Conservation (phyloP, 2,329 filamentous ascomycete genomes). For the Tolypocladium cylindrosporum region DNA sequence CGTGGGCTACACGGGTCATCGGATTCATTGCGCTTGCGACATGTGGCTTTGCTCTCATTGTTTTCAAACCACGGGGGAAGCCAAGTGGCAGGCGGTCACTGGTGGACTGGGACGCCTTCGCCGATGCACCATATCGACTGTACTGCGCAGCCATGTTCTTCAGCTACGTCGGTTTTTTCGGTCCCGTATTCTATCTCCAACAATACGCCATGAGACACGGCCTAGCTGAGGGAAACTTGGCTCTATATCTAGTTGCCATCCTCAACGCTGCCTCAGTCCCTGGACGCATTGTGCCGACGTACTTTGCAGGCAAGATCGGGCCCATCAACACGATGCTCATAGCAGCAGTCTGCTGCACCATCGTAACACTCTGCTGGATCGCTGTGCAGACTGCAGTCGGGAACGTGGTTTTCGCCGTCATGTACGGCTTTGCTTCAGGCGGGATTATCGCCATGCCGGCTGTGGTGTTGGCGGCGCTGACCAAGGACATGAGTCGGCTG, state of each 20-base stretch:
- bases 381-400: constrained; percentile 23
- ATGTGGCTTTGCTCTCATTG: constrained; percentile 16
- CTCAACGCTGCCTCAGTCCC: constrained; percentile 39
- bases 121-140: constrained; percentile 18
- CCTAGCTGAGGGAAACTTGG: constrained; percentile 19
- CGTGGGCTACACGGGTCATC: constrained; percentile 23
- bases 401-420: constrained; percentile 29
- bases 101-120: constrained; percentile 6
- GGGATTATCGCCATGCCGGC: constrained; percentile 32
- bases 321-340: constrained; percentile 29
- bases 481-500: constrained; percentile 25
- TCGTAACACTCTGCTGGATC: constrained; percentile 29
- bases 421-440: constrained; percentile 38
- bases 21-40: constrained; percentile 22
- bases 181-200: constrained; percentile 35
- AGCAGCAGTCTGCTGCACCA: constrained; percentile 20
- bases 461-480: constrained; percentile 30
- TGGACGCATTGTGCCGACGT: constrained; percentile 36
- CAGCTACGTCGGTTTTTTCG: constrained; percentile 23
- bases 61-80: constrained; percentile 15
- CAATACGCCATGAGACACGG: constrained; percentile 27
- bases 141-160: constrained; percentile 22
- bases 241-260: constrained; percentile 37
- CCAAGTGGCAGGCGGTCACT: background rate
- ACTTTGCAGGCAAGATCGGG: constrained; percentile 31